Evolutionary conservation across 202 grass and related monocot genomes (phyloP).

Genomic region (Schoenoplectus tabernaemontani): DNA sequence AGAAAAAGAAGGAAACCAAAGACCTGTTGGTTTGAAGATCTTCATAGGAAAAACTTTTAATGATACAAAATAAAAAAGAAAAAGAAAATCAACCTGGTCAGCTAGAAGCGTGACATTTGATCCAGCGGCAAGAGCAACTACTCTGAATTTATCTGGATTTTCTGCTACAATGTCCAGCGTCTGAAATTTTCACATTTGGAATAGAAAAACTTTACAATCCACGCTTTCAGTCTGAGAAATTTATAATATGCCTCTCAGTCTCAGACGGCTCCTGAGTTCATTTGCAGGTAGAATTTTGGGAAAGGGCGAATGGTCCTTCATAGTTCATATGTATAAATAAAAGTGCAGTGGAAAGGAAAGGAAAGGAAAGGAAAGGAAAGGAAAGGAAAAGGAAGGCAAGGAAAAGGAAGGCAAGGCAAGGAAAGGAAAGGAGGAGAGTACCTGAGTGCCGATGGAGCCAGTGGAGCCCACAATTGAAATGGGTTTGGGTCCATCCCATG

Average conservation of each 20-base stretch:
- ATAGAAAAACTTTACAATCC: too few species aligned
- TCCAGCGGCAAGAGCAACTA: conserved; percentile 95
- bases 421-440: conserved; percentile 12
- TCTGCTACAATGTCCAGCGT: conserved; percentile 92
- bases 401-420: too few species aligned
- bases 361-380: too few species aligned
- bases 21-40: not conserved
- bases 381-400: too few species aligned
- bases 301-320: too few species aligned
- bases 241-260: too few species aligned
- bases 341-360: not conserved
- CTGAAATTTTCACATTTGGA: conserved; percentile 38
- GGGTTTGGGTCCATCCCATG: conserved; percentile 83
- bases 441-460: conserved; percentile 92
- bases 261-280: too few species aligned
- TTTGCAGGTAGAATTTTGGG: not conserved
- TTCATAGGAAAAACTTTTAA: not conserved
- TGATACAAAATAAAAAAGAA: not conserved
- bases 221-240: too few species aligned
- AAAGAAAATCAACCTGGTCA: conserved; percentile 64
- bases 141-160: conserved; percentile 88
- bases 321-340: too few species aligned
- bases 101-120: conserved; percentile 93
- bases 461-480: conserved; percentile 93
- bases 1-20: conserved; percentile 12